These are phyloP conservation scores for Saxophila tyrrhenica DNA, from an alignment of 495 filamentous ascomycete species.

Conservation along the genomic window DNA sequence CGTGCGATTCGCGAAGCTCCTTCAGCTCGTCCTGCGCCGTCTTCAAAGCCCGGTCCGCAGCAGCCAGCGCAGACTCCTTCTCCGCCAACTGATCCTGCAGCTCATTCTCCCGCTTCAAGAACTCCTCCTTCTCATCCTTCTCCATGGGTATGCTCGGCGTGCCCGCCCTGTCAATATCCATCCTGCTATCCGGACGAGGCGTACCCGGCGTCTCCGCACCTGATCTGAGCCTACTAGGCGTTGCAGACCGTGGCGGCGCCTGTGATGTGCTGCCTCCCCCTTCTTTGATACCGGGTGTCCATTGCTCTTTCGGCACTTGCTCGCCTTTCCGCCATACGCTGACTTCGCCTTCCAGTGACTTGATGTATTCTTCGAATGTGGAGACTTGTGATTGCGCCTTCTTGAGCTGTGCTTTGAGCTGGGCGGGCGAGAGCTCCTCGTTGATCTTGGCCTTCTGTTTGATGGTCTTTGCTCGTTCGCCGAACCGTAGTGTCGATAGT, in stretches of 20 bases:
- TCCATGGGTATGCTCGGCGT: slow-evolving; percentile 82
- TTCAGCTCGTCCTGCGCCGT: slow-evolving; percentile 74
- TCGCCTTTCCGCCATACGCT: slow-evolving; percentile 80
- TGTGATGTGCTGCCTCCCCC: slow-evolving; percentile 45
- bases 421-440: slow-evolving; percentile 86
- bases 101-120: slow-evolving; percentile 89
- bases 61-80: slow-evolving; percentile 69
- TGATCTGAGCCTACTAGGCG: slow-evolving; percentile 66
- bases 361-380: slow-evolving; percentile 76
- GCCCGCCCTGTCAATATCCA: slow-evolving; percentile 73
- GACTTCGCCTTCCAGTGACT: slow-evolving; percentile 75
- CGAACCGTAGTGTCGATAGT: slow-evolving; percentile 83
- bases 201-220: slow-evolving; percentile 48
- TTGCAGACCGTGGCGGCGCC: slow-evolving; percentile 53
- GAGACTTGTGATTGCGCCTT: slow-evolving; percentile 85
- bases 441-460: slow-evolving; percentile 99
- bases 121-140: slow-evolving; percentile 95
- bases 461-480: slow-evolving; percentile 93
- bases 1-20: slow-evolving; percentile 70
- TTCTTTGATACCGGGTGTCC: slow-evolving; percentile 56
- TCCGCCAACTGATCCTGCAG: slow-evolving; percentile 92
- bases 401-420: slow-evolving; percentile 81
- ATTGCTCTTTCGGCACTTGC: slow-evolving; percentile 73
- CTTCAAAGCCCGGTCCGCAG: slow-evolving; percentile 63
- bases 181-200: slow-evolving; percentile 58